Base-by-base conservation (phyloP, 2,329 filamentous ascomycete genomes). In the Pseudogymnoascus sp. region DNA sequence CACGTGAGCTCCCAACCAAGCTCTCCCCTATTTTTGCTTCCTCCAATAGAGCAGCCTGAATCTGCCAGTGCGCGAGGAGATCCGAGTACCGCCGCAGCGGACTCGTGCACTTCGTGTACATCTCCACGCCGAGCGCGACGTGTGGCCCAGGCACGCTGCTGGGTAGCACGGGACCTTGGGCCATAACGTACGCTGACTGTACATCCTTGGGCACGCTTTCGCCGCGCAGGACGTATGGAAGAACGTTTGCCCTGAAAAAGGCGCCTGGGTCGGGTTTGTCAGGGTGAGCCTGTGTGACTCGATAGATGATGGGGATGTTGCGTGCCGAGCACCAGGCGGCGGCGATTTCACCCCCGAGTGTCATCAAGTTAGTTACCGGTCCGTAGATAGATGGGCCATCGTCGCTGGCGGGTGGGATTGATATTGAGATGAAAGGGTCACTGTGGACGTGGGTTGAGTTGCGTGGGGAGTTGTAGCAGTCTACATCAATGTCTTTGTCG, bases 31-130 rank as follows among this genome's bases (percentile, higher is more conserved):
- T 68, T 40, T 70, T 73, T 36, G 70, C 66, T 71, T 82, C 81
- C 66, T 79, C 75, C 7, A 76, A 69, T 34, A 89, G 74, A 8
- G 83, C 81, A 2, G 81, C 82, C 69, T 87, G 81, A 66, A 89
- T 83, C 72, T 89, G 86, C 84, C 84, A 89, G 74, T 89, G 86
- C 1, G 83, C 79, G 34, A 89, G 71, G 56, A 89, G 75, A 72
- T 89, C 87, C 4, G 78, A 74, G 73, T 82, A 89, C 46, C 87
- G 82, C 36, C 87, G 84, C n/a, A 89, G 78, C 16, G 87, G 87
- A 60, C 83, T 87, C 6, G 87, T 89, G 40, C 81, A 81, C 67
- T 86, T 88, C 64, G 82, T 76, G 72, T 89, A 88, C 75, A 83
- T 82, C 62, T 84, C 78, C 1, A 82, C 70, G 16, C 86, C 87